Base-by-base conservation (phyloP, 768 basidiomycete genomes). In the Podaxis rugospora region DNA sequence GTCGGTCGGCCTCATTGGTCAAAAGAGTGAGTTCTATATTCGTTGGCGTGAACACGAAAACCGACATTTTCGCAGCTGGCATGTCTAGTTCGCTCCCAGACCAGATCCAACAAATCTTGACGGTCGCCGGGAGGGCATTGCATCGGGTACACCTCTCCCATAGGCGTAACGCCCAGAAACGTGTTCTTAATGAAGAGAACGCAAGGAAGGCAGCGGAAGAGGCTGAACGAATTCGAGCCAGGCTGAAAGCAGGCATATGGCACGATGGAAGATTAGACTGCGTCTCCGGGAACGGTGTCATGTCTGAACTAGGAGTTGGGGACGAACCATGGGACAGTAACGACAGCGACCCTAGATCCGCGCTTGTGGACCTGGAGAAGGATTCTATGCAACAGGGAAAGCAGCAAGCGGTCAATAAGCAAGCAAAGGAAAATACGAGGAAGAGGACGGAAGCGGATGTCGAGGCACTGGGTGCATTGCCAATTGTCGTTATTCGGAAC, bases 1-100 rank as follows among this genome's bases (percentile, higher is more conserved):
- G 1, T 89, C 88, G 61, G 83, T 95, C 46, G 95, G 95, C 1
- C 68, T 98, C n/a, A 97, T 97, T 66, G 97, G 97, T 2, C 93
- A 97, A 69, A 98, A 98, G 76, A 84, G 92, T 89, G 57, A 5
- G 72, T 52, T 46, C 53, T 27, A 39, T 16, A 7, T n/a, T 57
- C 27, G n/a, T 28, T 14, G 28, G 28, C 16, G 37, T 58, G 9
- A 23, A 40, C 49, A 23, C 32, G 18, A 53, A 55, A 14, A 25
- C 23, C 6, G 55, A 50, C 46, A n/a, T 11, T 35, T 37, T 63
- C 49, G 32, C 62, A 94, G 95, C 92, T 23, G 95, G 97, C 16
- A 76, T 98, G 64, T 88, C 86, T 52, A 87, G 82, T 40, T 87
- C 93, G 2, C 76, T 95, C 13, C 76, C 85, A 16, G 90, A 93